Base-by-base conservation (phyloP, 2,329 filamentous ascomycete genomes). In the Ophiostoma perfectum region DNA sequence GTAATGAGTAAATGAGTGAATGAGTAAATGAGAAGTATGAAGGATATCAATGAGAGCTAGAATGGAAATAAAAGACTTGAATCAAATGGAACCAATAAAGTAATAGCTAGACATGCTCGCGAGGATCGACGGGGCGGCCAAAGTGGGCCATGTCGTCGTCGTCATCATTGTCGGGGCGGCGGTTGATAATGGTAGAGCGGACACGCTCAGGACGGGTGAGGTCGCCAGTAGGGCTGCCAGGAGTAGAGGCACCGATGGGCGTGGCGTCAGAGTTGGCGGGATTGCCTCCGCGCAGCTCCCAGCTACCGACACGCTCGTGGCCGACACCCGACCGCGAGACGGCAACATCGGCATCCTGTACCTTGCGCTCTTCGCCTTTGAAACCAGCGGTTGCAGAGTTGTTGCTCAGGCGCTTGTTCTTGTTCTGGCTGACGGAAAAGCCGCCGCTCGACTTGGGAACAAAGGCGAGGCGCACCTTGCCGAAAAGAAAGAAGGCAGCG, bases 291-390 rank as follows among this genome's bases (percentile, higher is more conserved):
- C 74, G 72, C 66, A 84, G 74, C 71, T 84, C 82, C 82, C 82
- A 84, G 73, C 82, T 83, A 1, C 81, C 82, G 14, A 80, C 73
- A 6, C 82, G 78, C 71, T 81, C 81, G 45, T 83, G 80, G 3
- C 76, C 76, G 4, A 72, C 74, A 0, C 82, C 82, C 6, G 74
- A 74, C 60, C 75, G 77, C 0, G 78, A 76, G 3, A 81, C 75
- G 0, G 76, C 73, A 3, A 84, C 75, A 68, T 84, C 82, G 0
- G 75, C 73, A 67, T 84, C 82, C 3, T 76, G 77, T 0, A 76
- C 75, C 75, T 77, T 80, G 75, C 81, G 83, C 74, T 82, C 80
- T 0, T 75, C 73, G 11, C 81, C 79, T 68, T 79, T 81, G 75
- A 83, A 82, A 1, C 81, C 80, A 36, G 36, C 79, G 77, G 4